Base-by-base conservation (phyloP, 169 alveolate genomes). In the Eimeria falciformis region DNA sequence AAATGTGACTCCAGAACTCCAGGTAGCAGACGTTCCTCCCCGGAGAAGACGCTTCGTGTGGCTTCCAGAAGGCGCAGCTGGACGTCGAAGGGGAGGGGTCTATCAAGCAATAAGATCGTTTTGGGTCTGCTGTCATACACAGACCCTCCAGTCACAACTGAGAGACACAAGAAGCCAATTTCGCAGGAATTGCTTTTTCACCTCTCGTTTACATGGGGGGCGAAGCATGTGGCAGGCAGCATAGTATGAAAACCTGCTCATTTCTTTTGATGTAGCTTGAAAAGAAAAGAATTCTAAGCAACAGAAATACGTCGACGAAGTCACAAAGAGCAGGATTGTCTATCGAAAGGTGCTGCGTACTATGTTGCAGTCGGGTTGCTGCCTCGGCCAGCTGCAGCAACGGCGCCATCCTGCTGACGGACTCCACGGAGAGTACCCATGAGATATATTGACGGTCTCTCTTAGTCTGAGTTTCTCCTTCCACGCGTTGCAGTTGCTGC, bases 351-450 rank as follows among this genome's bases (percentile, higher is more conserved):
- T 14, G 37, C 73, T 17, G 1, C 62, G 46, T 50, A 78, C 88
- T 25, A 50, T 27, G 29, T n/a, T 40, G 88, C 53, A 78, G 27
- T 78, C 88, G 71, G 37, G 73, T 78, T 7, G 88, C 68, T n/a
- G 88, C 88, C 29, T 78, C 88, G 0, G 88, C 71, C 25, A 12
- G 88, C 6, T 62, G 88, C 37, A 50, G 88, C 53, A 78, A 71
- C 9, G 88, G 88, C 45, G 53, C 88, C 88, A 78, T 78, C 14
- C 88, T 68, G 88, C 88, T 40, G 17, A 78, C 73, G 4, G 88
- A 78, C 46, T 56, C 53, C 21, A 40, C 25, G 50, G 88, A 78
- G 29, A 78, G 53, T 47, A 78, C 88, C 88, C 88, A 50, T 27
- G 29, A 17, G 29, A 58, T 40, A 78, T 78, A 68, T n/a, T n/a